Evolutionary conservation across 345 rosid species (phyloP).

Genomic region (Salix purpurea): DNA sequence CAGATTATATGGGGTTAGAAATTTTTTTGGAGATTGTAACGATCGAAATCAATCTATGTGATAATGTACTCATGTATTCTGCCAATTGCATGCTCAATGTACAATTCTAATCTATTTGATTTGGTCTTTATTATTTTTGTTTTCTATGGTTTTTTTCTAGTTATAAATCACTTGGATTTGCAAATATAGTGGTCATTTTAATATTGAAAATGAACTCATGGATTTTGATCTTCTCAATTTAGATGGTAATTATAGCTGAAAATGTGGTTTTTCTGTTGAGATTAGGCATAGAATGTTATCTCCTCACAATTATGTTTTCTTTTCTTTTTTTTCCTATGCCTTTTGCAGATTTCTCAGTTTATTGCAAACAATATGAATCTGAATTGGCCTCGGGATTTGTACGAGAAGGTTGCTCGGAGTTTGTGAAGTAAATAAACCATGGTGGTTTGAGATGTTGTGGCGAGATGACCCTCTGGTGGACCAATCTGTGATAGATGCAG

Average conservation of each 20-base stretch:
- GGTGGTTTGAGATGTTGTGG: neutral
- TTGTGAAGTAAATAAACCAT: constrained; percentile 41
- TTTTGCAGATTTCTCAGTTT: constrained; percentile 72
- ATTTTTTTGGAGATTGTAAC: neutral
- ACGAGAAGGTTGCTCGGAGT: constrained; percentile 71
- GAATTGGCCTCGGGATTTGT: constrained; percentile 92
- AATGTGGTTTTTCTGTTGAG: neutral
- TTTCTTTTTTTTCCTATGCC: neutral
- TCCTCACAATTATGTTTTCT: neutral
- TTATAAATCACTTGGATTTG: neutral
- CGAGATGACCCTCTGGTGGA: neutral
- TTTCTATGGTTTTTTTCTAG: neutral
- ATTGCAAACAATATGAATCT: constrained; percentile 74
- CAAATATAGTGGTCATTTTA: neutral
- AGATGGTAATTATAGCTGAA: neutral
- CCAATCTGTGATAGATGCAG: neutral
- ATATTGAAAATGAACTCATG: neutral
- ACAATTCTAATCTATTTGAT: neutral
- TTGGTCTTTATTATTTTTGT: neutral
- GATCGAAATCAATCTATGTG: neutral
- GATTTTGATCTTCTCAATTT: neutral
- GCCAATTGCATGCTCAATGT: neutral
- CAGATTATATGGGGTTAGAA: neutral
- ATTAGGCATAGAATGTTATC: neutral
- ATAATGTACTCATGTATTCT: neutral